Percentiles rank a stretch among this genome's conserved stretches.
These are phyloP conservation scores for Choanephora cucurbitarum DNA, from an alignment of 371 early-diverging fungal species.

Conservation along the genomic window DNA sequence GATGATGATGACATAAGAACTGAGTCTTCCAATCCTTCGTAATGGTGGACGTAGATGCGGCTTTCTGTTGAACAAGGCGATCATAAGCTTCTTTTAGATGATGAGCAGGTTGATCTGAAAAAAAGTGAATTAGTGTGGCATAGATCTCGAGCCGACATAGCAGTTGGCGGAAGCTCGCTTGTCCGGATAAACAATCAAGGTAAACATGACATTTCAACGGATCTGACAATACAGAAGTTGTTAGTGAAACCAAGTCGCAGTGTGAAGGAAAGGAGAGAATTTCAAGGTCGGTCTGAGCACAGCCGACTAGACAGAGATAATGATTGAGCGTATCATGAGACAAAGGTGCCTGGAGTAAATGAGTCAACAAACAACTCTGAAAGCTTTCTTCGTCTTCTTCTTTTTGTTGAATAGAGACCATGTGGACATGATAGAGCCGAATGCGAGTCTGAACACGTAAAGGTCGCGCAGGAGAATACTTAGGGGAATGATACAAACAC, in stretches of 20 bases:
- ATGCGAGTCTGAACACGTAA: constrained; percentile 26
- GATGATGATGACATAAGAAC: too few species aligned
- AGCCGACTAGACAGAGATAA: neutral
- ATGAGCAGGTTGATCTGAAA: neutral
- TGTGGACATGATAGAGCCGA: constrained; percentile 21
- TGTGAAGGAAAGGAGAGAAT: constrained; percentile 13
- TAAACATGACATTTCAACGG: constrained; percentile 2
- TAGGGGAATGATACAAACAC: constrained; percentile 24
- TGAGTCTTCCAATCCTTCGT: too few species aligned
- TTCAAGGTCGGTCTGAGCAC: neutral
- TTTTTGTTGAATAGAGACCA: neutral
- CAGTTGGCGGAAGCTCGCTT: neutral
- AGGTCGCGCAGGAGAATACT: constrained; percentile 19
- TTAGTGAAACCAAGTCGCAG: constrained; percentile 1
- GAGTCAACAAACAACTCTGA: constrained; percentile 7
- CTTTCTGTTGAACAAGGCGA: too few species aligned
- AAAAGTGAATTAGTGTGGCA: constrained; percentile 12
- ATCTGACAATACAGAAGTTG: neutral
- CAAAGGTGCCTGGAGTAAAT: neutral
- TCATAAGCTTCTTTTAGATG: neutral
- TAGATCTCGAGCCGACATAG: constrained; percentile 24
- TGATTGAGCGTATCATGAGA: neutral
- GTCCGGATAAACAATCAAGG: neutral
- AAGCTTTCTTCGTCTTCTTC: neutral
- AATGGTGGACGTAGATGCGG: too few species aligned